These are phyloP conservation scores for Phyllosticta capitalensis DNA, from an alignment of 2,329 filamentous ascomycete species.

Conservation along the genomic window DNA sequence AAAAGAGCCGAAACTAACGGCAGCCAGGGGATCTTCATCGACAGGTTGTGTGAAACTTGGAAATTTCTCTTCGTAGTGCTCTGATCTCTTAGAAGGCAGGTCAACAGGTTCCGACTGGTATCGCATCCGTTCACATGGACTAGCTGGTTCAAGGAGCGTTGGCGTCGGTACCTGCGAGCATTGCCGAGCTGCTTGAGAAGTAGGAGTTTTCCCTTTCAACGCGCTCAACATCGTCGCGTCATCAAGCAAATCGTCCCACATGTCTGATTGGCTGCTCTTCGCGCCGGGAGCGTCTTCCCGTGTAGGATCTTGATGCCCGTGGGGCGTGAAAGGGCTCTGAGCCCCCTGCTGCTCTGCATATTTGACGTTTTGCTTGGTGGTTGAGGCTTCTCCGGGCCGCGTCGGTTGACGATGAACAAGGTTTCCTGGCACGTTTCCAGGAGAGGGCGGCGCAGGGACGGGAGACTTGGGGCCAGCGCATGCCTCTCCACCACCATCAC, in stretches of 20 bases:
- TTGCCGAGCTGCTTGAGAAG: slow-evolving; percentile 14
- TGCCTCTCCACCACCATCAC: not conserved
- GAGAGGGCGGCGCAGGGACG: not conserved
- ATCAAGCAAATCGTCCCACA: not conserved
- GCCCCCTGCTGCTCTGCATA: not conserved
- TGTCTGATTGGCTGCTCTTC: not conserved
- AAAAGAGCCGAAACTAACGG: not conserved
- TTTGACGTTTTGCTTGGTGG: not conserved
- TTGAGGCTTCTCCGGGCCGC: not conserved
- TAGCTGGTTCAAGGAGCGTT: slow-evolving; percentile 13
- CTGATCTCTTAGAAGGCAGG: not conserved
- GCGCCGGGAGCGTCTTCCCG: not conserved
- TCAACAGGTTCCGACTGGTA: not conserved
- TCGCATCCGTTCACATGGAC: not conserved
- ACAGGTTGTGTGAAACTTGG: not conserved
- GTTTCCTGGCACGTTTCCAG: not conserved
- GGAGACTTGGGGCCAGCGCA: not conserved
- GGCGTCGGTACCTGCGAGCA: slow-evolving; percentile 17
- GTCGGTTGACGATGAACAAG: not conserved
- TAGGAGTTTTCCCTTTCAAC: slow-evolving; percentile 11
- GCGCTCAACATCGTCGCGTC: slow-evolving; percentile 20
- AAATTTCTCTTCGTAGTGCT: not conserved
- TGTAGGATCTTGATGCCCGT: not conserved
- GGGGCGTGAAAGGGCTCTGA: not conserved
- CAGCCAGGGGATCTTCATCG: not conserved